Evolutionary conservation across 108 stramenopile species (phyloP).

Genomic region (Stephanodiscus triporus): DNA sequence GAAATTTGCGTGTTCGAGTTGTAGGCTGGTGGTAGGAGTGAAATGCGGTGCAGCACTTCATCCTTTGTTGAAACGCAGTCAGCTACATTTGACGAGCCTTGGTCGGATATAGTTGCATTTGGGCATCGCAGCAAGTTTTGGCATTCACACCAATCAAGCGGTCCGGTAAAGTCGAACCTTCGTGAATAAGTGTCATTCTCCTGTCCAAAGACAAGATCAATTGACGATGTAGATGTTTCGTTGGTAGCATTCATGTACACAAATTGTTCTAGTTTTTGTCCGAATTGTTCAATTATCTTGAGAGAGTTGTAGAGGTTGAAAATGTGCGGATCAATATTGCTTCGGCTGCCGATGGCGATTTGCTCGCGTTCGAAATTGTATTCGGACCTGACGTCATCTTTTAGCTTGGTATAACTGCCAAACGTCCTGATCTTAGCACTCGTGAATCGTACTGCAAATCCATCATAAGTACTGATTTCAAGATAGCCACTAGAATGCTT

Average conservation of each 20-base stretch:
- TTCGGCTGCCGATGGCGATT: conserved; percentile 23
- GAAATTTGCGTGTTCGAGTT: conserved; percentile 4
- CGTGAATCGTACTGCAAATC: conserved; percentile 61
- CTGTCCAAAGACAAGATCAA: conserved; percentile 1
- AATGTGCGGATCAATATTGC: conserved; percentile 65
- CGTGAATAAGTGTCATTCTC: conserved; percentile 5
- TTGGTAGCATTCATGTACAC: conserved; percentile 30
- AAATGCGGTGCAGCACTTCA: conserved; percentile 47
- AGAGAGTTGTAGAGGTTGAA: conserved; percentile 68
- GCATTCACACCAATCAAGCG: conserved; percentile 82
- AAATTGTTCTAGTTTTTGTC: conserved; percentile 50
- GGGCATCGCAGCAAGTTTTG: conserved; percentile 76
- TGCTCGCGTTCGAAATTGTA: conserved; percentile 51
- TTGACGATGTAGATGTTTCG: conserved; percentile 1
- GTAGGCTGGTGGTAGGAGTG: conserved; percentile 18
- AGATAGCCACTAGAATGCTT: conserved; percentile 24
- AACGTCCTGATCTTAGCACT: conserved; percentile 50
- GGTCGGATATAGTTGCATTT: conserved; percentile 64
- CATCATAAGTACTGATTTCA: conserved; percentile 23
- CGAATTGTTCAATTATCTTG: conserved; percentile 74
- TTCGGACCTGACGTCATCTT: conserved; percentile 48
- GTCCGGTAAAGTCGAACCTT: conserved; percentile 30
- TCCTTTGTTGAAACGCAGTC: conserved; percentile 60
- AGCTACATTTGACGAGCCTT: conserved; percentile 45
- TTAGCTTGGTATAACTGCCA: conserved; percentile 54